Base-by-base conservation (phyloP, 805 yeast species). In the Sugiyamaella lignohabitans region DNA sequence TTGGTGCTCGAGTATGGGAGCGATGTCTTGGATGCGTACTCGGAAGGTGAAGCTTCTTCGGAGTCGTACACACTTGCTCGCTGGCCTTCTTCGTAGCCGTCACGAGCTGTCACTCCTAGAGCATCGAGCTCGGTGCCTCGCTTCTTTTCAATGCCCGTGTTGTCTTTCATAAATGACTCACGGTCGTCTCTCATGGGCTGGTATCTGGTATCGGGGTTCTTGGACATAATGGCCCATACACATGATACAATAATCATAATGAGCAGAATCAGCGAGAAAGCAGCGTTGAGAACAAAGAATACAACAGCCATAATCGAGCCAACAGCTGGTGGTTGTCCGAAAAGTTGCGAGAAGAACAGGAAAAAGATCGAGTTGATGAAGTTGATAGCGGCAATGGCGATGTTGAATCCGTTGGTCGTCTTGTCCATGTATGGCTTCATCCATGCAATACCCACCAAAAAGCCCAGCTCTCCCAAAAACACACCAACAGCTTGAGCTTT, bases 111-210 rank as follows among this genome's bases (percentile, higher is more conserved):
- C 59, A 82, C 84, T 27, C 88, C 89, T 45, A 84, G 71, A 1
- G 85, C 91, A 60, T 79, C 79, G 53, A 84, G 72, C 65, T 84
- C 91, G 50, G 80, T 69, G 24, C 48, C 48, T 11, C 42, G 48
- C 18, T 35, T 39, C 53, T 52, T 50, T 27, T 53, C 52, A 34
- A 48, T 43, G 40, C 49, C 36, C 49, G 56, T 53, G 29, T 48
- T 48, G 17, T 51, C 64, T 48, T 53, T 62, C 61, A 93, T 85
- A 64, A 93, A 93, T n/a, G 96, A 85, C 43, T 85, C 93, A 63
- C 98, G 79, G 62, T 93, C 98, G 65, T 93, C 98, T 58, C 84
- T 84, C 84, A 91, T 84, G 52, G 96, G 98, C 69, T 87, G 91
- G 70, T 93, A 93, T 57, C 95, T 78, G 6, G 91, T 79, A 66